Evolutionary conservation across 2,329 filamentous ascomycete genomes (phyloP).

Genomic region (Phyllosticta capitalensis): DNA sequence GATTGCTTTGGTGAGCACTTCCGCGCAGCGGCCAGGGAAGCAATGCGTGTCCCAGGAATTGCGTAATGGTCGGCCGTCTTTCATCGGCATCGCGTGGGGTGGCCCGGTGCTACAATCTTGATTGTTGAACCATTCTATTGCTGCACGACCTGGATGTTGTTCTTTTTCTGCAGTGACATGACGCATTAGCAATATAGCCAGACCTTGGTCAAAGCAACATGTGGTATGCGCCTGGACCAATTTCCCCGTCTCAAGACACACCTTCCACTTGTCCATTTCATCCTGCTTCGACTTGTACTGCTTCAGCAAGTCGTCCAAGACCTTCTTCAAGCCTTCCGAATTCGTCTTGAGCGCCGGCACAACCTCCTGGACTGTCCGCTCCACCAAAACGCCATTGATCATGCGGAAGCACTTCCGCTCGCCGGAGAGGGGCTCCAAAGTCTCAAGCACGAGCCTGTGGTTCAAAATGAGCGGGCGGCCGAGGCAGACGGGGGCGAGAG

Average conservation of each 20-base stretch:
- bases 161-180: constrained; percentile 59
- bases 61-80: neutral
- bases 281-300: constrained; percentile 93
- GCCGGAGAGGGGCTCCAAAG: constrained; percentile 67
- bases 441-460: constrained; percentile 85
- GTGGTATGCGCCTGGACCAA: neutral
- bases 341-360: constrained; percentile 87
- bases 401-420: constrained; percentile 97
- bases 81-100: neutral
- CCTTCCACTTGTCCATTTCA: constrained; percentile 98
- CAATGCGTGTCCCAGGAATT: neutral
- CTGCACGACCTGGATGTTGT: constrained; percentile 80
- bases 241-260: constrained; percentile 33
- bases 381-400: constrained; percentile 93
- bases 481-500: constrained; percentile 2
- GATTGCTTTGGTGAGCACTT: neutral
- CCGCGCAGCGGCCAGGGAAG: neutral
- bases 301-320: constrained; percentile 88
- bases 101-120: neutral
- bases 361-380: constrained; percentile 88
- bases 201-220: neutral
- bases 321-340: constrained; percentile 85
- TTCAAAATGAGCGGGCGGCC: neutral
- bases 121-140: constrained; percentile 39
- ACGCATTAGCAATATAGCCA: constrained; percentile 9